Evolutionary conservation across 495 filamentous ascomycete species (phyloP).

Genomic region (Penicillium cataractarum): DNA sequence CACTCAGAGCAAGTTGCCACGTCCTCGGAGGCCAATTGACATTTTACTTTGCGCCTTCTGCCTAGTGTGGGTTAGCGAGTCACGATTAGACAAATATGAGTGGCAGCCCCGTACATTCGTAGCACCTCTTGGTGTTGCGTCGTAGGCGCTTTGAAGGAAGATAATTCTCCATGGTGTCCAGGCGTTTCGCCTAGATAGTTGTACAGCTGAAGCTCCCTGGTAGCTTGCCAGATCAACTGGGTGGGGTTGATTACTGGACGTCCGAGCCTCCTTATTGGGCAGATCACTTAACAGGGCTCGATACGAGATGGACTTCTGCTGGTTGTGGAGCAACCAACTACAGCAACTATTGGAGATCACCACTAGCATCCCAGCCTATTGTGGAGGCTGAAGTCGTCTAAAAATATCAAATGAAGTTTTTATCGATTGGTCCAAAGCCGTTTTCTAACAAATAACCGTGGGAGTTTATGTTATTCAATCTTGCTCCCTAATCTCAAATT

Average conservation of each 20-base stretch:
- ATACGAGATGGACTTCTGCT: background rate
- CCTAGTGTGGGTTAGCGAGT: background rate
- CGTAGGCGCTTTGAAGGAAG: background rate
- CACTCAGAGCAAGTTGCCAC: background rate
- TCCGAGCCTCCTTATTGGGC: background rate
- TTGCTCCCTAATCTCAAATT: background rate
- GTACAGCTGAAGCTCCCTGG: background rate
- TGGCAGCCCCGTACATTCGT: background rate
- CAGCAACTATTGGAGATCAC: background rate
- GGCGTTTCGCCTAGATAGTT: background rate
- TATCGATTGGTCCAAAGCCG: background rate
- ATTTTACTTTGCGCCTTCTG: slow-evolving; percentile 1
- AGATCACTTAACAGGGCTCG: background rate
- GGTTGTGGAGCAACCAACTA: background rate
- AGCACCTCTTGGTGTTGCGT: background rate
- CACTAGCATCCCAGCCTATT: too few species aligned
- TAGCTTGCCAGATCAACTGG: background rate
- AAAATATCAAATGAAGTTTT: too few species aligned
- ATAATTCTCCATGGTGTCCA: background rate
- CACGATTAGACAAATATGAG: background rate
- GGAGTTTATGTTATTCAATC: background rate
- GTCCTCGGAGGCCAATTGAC: background rate
- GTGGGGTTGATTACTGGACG: background rate
- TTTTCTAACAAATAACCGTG: background rate
- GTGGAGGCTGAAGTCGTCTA: too few species aligned